These are phyloP conservation scores for Podospora sp. DNA, from an alignment of 495 filamentous ascomycete genomes.

Conservation along the genomic window DNA sequence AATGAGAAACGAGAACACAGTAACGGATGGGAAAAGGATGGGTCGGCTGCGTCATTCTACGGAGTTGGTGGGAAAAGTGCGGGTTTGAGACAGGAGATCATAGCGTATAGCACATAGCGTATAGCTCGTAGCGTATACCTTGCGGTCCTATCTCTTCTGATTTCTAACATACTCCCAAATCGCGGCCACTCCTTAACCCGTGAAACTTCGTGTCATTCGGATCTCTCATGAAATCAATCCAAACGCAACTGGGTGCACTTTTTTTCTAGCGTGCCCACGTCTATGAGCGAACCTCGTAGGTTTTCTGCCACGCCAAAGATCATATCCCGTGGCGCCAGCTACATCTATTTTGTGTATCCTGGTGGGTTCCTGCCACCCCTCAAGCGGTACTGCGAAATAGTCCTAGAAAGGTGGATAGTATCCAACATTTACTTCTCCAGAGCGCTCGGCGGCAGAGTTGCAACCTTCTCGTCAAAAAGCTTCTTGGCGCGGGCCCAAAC, in stretches of 20 bases:
- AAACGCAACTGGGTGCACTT: neutral
- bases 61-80: conserved; percentile 21
- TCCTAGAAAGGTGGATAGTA: neutral
- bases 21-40: conserved; percentile 4
- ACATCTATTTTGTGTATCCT: conserved; percentile 10
- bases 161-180: neutral
- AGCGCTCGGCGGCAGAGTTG: conserved; percentile 62
- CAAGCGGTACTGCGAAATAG: neutral
- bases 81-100: neutral
- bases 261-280: neutral
- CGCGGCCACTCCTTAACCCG: neutral
- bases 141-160: neutral
- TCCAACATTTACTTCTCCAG: conserved; percentile 34
- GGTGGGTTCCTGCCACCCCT: neutral
- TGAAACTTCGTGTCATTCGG: neutral
- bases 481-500: conserved; percentile 86
- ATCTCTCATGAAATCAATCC: neutral
- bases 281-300: neutral
- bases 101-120: neutral
- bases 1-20: conserved; percentile 19
- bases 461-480: conserved; percentile 83
- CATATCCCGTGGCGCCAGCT: neutral
- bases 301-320: neutral
- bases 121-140: neutral
- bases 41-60: conserved; percentile 6